These are phyloP conservation scores for Loxodes magnus DNA, from an alignment of 73 alveolate species.

Conservation along the genomic window DNA sequence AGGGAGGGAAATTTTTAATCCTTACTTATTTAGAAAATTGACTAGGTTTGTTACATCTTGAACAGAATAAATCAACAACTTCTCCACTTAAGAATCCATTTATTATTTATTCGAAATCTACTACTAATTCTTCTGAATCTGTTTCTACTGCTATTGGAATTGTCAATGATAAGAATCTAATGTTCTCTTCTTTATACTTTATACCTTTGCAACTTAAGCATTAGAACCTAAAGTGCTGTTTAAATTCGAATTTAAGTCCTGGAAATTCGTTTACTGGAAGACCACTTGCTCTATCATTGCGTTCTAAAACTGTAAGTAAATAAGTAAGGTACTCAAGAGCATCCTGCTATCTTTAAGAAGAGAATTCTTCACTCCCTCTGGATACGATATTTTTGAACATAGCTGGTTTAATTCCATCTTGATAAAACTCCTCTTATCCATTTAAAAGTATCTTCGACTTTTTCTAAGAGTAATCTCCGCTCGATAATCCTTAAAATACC, in stretches of 20 bases:
- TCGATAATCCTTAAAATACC: slow-evolving; percentile 76
- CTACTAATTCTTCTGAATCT: slow-evolving; percentile 51
- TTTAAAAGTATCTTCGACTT: slow-evolving; percentile 39
- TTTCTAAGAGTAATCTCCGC: slow-evolving; percentile 92
- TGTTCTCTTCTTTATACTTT: slow-evolving; percentile 42
- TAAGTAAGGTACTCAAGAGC: slow-evolving; percentile 94
- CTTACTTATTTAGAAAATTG: slow-evolving; percentile 55
- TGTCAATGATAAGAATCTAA: slow-evolving; percentile 34
- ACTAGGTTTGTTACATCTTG: slow-evolving; percentile 60
- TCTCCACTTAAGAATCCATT: slow-evolving; percentile 71
- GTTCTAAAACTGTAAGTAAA: slow-evolving; percentile 62
- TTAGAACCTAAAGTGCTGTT: slow-evolving; percentile 62
- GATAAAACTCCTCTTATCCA: slow-evolving; percentile 64
- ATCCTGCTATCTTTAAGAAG: slow-evolving; percentile 90
- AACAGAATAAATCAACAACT: slow-evolving; percentile 67
- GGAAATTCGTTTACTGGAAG: slow-evolving; percentile 34
- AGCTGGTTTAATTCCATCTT: slow-evolving; percentile 87
- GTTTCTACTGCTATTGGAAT: slow-evolving; percentile 52
- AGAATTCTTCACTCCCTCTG: slow-evolving; percentile 92
- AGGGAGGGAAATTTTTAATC: slow-evolving; percentile 70
- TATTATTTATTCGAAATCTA: slow-evolving; percentile 55
- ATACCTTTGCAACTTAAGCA: slow-evolving; percentile 85
- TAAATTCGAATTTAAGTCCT: slow-evolving; percentile 70
- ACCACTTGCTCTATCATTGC: slow-evolving; percentile 14
- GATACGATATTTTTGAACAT: slow-evolving; percentile 92